Conservation (phyloP, 2,329 filamentous ascomycete genomes). For the Exophiala xenobiotica region DNA sequence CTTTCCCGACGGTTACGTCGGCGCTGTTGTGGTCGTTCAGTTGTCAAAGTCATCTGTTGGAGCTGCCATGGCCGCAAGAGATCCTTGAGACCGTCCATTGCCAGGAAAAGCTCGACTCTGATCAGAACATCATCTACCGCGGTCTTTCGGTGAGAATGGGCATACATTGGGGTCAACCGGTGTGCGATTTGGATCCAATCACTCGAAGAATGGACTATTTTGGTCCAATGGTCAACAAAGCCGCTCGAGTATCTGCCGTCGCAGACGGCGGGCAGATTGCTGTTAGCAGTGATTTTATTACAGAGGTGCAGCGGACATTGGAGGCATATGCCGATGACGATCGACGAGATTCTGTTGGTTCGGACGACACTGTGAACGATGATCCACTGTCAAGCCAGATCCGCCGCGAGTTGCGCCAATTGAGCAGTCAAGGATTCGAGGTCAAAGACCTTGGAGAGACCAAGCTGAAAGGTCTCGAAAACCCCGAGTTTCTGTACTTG, state of each 20-base stretch:
- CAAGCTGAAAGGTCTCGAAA: conserved; percentile 95
- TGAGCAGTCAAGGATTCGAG: conserved; percentile 90
- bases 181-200: conserved; percentile 93
- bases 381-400: conserved; percentile 75
- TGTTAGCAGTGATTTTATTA: conserved; percentile 94
- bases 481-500: conserved; percentile 91
- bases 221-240: conserved; percentile 97
- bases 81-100: conserved; percentile 84
- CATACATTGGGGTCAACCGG: conserved; percentile 90
- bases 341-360: conserved; percentile 64
- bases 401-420: conserved; percentile 78
- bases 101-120: conserved; percentile 76
- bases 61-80: conserved; percentile 90
- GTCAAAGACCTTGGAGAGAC: conserved; percentile 95
- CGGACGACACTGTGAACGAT: conserved; percentile 73
- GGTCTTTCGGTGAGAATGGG: conserved; percentile 96
- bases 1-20: conserved; percentile 92
- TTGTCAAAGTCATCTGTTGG: conserved; percentile 81
- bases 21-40: conserved; percentile 95
- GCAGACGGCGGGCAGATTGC: conserved; percentile 97
- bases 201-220: conserved; percentile 99
- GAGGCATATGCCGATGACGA: conserved; percentile 88
- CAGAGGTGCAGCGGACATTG: conserved; percentile 86
- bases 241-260: conserved; percentile 87
- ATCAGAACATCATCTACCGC: conserved; percentile 86